A percentile compares a stretch with the other conserved stretches of the same genome.
Evolutionary conservation across 169 alveolate species (phyloP).

Genomic region (Eimeria falciformis): DNA sequence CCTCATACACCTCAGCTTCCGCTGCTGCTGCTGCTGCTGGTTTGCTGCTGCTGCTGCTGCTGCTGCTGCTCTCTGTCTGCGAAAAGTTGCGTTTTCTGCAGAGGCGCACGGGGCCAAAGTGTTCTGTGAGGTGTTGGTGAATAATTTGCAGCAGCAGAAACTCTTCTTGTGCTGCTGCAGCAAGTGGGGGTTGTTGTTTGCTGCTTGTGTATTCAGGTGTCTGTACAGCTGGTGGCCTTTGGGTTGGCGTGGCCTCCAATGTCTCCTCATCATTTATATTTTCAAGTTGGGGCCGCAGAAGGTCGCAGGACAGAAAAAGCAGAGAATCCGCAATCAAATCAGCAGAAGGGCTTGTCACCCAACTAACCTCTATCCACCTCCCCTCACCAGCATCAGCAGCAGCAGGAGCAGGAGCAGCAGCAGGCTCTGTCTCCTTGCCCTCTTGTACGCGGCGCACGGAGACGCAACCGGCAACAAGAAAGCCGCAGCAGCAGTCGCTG

Average conservation of each 20-base stretch:
- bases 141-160: neutral
- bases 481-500: neutral
- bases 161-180: neutral
- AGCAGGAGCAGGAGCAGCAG: neutral
- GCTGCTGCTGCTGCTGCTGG: neutral
- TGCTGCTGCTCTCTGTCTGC: neutral
- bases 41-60: neutral
- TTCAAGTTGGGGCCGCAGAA: constrained; percentile 5
- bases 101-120: neutral
- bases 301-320: constrained; percentile 4
- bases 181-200: too few species aligned
- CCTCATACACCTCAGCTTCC: neutral
- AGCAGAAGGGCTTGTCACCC: constrained; percentile 36
- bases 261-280: too few species aligned
- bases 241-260: too few species aligned
- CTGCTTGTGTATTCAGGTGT: too few species aligned
- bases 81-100: neutral
- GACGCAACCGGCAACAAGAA: constrained; percentile 1
- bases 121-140: neutral
- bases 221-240: too few species aligned
- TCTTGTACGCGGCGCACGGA: neutral
- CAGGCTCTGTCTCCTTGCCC: neutral
- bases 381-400: neutral
- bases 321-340: constrained; percentile 28
- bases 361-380: neutral